Conservation (phyloP, 2,329 filamentous ascomycete species). For the Zalaria sp. region DNA sequence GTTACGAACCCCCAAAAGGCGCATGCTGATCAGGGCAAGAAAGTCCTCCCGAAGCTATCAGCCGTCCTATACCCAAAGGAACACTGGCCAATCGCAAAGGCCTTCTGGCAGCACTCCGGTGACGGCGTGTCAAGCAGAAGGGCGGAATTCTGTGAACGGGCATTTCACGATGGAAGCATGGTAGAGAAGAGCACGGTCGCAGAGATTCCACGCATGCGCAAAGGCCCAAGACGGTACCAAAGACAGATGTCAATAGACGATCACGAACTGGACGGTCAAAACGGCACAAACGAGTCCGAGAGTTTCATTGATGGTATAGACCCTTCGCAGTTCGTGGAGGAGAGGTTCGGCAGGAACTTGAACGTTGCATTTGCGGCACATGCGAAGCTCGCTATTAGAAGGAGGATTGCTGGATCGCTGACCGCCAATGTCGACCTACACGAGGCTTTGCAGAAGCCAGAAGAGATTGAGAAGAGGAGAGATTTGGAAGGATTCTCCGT, state of each 20-base stretch:
- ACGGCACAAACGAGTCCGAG: background rate
- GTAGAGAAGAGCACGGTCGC: constrained; percentile 31
- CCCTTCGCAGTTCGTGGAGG: constrained; percentile 72
- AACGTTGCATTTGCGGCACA: constrained; percentile 64
- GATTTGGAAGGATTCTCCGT: constrained; percentile 54
- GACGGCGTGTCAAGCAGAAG: constrained; percentile 84
- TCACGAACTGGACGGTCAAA: constrained; percentile 9
- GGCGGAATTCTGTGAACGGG: constrained; percentile 72
- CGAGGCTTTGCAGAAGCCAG: constrained; percentile 35
- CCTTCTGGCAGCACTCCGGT: constrained; percentile 94
- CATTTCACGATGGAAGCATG: constrained; percentile 57
- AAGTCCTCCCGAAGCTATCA: constrained; percentile 30
- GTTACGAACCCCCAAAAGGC: constrained; percentile 44
- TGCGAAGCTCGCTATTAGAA: constrained; percentile 72
- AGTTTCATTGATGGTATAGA: constrained; percentile 40
- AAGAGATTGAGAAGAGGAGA: constrained; percentile 23
- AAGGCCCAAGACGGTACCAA: constrained; percentile 73
- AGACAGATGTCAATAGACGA: constrained; percentile 36
- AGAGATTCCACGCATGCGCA: constrained; percentile 31
- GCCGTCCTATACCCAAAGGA: constrained; percentile 56
- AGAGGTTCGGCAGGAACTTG: constrained; percentile 85
- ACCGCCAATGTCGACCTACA: constrained; percentile 55
- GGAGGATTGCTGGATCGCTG: constrained; percentile 78
- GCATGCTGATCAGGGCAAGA: constrained; percentile 28
- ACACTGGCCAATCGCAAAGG: constrained; percentile 62